Base-by-base conservation (phyloP, 257 asterid species). In the Solanum ossicruentum region DNA sequence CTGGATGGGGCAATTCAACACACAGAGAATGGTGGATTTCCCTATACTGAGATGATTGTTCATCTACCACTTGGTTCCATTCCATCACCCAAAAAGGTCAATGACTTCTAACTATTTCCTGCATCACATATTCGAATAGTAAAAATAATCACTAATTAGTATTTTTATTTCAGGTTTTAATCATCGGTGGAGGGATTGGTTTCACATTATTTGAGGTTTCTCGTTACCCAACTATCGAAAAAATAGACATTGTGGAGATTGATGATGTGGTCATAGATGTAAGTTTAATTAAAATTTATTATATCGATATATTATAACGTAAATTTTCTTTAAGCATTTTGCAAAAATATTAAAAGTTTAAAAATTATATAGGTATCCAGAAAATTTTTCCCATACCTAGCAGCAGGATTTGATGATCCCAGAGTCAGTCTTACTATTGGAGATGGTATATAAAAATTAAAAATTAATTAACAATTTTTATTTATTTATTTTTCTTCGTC, bases 1-100 rank as follows among this genome's bases (percentile, higher is more conserved):
- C 18, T 85, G 81, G 87, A 85, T 80, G 87, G 87, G 65, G 84
- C 78, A 79, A 85, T 85, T 57, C 87, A 85, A 85, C 87, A 78
- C 72, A 80, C 87, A 20, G 87, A 85, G 26, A 85, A 67, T 39
- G 87, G 84, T 49, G 87, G 84, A 79, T 79, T 65, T 80, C 84
- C 87, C 11, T 85, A 85, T 78, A 81, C 84, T 12, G 87, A 85
- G 51, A 85, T 85, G 87, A 85, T 85, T 80, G 78, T 81, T 45
- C 87, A 80, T 65, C 84, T 66, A 28, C 87, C 87, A 15, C 87
- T 85, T 85, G 83, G 87, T 58, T 85, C 87, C 84, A 78, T 85
- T 61, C 87, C 87, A 26, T 75, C 43, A 12, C 87, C 87, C 0
- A 78, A 77, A 26, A 85, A 85, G 84, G 87, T 85, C 41, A 51